These are phyloP conservation scores for Scedosporium dehoogii DNA, from an alignment of 2,329 filamentous ascomycete genomes.

Conservation along the genomic window DNA sequence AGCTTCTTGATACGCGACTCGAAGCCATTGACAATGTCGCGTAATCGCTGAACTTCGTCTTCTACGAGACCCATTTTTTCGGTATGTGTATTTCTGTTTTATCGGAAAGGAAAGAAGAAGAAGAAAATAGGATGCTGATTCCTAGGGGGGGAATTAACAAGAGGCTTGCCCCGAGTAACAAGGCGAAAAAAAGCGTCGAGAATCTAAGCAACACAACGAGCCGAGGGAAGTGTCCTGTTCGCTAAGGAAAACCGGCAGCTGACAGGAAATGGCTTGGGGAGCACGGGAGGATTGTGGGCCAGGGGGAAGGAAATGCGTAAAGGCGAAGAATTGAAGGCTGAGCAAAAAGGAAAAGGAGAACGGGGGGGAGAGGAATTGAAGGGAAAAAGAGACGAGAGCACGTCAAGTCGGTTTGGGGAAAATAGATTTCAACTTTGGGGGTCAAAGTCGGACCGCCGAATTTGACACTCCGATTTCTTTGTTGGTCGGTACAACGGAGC, in stretches of 20 bases:
- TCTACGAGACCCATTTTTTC: constrained; percentile 78
- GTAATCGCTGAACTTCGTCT: constrained; percentile 76
- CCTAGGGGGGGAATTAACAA: constrained; percentile 3
- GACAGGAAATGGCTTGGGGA: not conserved
- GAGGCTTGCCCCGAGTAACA: not conserved
- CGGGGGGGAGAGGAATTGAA: constrained; percentile 9
- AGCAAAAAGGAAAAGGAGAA: constrained; percentile 3
- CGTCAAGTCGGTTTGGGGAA: not conserved
- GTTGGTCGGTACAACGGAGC: constrained; percentile 5
- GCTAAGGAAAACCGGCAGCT: not conserved
- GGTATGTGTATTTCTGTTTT: constrained; percentile 14
- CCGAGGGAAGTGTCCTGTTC: not conserved
- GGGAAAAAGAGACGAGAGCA: constrained; percentile 4
- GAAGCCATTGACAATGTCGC: constrained; percentile 72
- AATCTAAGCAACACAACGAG: not conserved
- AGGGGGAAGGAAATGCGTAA: not conserved
- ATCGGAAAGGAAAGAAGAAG: constrained; percentile 8
- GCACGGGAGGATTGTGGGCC: not conserved
- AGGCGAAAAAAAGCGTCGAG: constrained; percentile 3
- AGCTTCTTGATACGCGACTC: constrained; percentile 80
- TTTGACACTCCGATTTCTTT: not conserved
- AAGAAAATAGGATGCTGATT: constrained; percentile 12
- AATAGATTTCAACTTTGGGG: constrained; percentile 1
- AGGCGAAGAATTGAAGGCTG: not conserved
- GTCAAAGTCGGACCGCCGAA: not conserved